Conservation (phyloP, 2,329 filamentous ascomycete genomes). For the Sclerotinia nivalis region DNA sequence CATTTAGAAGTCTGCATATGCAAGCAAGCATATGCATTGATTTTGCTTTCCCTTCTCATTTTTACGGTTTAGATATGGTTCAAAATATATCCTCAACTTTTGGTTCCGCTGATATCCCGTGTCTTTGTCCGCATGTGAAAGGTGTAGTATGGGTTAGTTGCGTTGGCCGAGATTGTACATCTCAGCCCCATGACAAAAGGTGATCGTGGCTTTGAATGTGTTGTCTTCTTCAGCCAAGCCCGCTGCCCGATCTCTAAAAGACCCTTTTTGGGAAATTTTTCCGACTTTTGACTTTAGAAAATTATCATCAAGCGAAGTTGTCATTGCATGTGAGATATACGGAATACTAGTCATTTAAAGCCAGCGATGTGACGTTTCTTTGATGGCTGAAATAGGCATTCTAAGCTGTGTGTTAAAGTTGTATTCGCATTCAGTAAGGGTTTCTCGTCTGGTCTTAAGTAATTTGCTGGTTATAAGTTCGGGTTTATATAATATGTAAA, state of each 20-base stretch:
- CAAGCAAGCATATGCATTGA: slow-evolving; percentile 12
- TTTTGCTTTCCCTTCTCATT: slow-evolving; percentile 14
- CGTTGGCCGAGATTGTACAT: background rate
- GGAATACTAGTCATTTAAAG: background rate
- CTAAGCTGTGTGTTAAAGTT: background rate
- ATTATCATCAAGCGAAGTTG: background rate
- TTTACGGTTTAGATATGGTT: background rate
- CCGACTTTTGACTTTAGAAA: background rate
- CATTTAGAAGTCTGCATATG: slow-evolving; percentile 19
- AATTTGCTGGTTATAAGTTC: background rate
- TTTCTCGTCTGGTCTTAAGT: too few relatives aligned
- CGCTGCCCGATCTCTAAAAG: background rate
- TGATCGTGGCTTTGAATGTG: background rate
- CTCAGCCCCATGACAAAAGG: background rate
- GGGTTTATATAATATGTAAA: background rate
- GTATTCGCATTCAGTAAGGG: background rate
- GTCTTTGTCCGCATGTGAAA: background rate
- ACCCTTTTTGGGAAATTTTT: too few relatives aligned
- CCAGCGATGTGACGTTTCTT: background rate
- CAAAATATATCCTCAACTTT: background rate
- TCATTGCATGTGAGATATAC: background rate
- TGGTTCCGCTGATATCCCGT: background rate
- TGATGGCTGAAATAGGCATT: background rate
- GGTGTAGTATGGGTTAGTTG: background rate
- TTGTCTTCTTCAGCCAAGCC: slow-evolving; percentile 3